These are phyloP conservation scores for Emmonsiellopsis sp. DNA, from an alignment of 2,329 filamentous ascomycete species.

Conservation along the genomic window DNA sequence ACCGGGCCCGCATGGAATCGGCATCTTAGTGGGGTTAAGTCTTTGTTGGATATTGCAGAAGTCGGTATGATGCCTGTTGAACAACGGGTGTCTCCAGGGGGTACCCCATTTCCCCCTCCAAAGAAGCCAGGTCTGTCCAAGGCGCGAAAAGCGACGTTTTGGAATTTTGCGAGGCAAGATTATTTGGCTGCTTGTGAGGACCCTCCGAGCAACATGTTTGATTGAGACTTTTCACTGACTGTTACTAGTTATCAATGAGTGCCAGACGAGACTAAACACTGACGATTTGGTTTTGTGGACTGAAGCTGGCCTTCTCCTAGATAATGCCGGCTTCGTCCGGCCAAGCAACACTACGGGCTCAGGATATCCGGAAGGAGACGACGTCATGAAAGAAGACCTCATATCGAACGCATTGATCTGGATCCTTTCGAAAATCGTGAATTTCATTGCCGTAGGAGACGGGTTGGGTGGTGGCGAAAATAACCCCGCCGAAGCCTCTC, in stretches of 20 bases:
- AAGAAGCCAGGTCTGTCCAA: slow-evolving; percentile 40
- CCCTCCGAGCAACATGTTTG: neutral
- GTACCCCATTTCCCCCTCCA: slow-evolving; percentile 19
- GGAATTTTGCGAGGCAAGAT: slow-evolving; percentile 59
- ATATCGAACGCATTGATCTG: slow-evolving; percentile 57
- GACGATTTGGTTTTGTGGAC: slow-evolving; percentile 56
- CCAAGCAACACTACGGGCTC: slow-evolving; percentile 30
- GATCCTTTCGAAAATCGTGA: slow-evolving; percentile 58
- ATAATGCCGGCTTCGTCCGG: slow-evolving; percentile 43
- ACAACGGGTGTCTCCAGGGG: slow-evolving; percentile 35
- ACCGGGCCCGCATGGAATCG: slow-evolving; percentile 54
- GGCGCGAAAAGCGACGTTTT: slow-evolving; percentile 53
- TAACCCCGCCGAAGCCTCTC: slow-evolving; percentile 18
- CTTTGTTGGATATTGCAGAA: slow-evolving; percentile 44
- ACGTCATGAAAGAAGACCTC: slow-evolving; percentile 52
- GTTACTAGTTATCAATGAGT: slow-evolving; percentile 45
- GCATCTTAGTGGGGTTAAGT: slow-evolving; percentile 58
- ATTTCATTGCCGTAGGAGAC: slow-evolving; percentile 53
- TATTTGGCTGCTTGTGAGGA: slow-evolving; percentile 52
- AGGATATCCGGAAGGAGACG: slow-evolving; percentile 27
- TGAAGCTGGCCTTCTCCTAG: slow-evolving; percentile 52
- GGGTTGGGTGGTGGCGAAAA: slow-evolving; percentile 30
- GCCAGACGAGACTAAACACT: slow-evolving; percentile 52
- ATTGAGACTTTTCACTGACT: slow-evolving; percentile 4
- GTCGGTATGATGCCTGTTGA: slow-evolving; percentile 33